Percentiles rank a stretch among this genome's conserved stretches.
These are phyloP conservation scores for Phytophthora vignae DNA, from an alignment of 352 stramenopile species.

Conservation along the genomic window DNA sequence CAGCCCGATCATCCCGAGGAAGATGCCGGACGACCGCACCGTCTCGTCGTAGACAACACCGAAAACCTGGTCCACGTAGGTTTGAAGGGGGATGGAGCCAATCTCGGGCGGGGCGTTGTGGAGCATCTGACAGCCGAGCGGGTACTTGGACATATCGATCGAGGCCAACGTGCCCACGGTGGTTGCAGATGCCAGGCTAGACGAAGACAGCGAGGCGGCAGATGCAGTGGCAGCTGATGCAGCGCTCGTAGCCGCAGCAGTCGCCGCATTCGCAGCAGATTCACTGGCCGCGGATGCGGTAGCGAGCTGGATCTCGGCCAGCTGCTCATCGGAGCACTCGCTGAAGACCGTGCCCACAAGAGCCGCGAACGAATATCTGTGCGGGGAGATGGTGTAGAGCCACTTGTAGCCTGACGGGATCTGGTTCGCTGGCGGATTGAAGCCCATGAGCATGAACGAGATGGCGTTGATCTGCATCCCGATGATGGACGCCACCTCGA, in stretches of 20 bases:
- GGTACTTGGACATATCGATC: constrained; percentile 16
- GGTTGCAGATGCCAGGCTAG: neutral
- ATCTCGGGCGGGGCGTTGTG: constrained; percentile 25
- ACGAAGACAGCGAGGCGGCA: neutral
- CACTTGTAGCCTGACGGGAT: constrained; percentile 46
- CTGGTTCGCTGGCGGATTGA: constrained; percentile 36
- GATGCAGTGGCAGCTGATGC: neutral
- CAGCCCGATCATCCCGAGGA: constrained; percentile 36
- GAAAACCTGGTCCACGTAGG: constrained; percentile 39
- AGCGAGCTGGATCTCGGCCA: constrained; percentile 18
- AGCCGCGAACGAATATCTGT: constrained; percentile 31
- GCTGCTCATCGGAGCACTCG: constrained; percentile 7
- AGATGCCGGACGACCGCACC: constrained; percentile 23
- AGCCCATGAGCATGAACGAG: constrained; percentile 47
- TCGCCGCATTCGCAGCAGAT: neutral
- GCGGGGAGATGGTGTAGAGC: constrained; percentile 40
- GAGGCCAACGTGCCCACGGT: neutral
- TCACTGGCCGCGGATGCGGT: neutral
- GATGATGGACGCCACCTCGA: constrained; percentile 32
- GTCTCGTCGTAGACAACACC: constrained; percentile 41
- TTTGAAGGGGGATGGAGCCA: constrained; percentile 32
- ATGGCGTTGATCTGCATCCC: constrained; percentile 38
- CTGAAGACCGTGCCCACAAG: constrained; percentile 34
- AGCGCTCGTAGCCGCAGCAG: neutral
- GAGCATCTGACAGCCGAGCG: constrained; percentile 35